Evolutionary conservation across 768 basidiomycete species (phyloP), one percentile per base, ranked within the genome.

Genomic region (Russula sp.): DNA sequence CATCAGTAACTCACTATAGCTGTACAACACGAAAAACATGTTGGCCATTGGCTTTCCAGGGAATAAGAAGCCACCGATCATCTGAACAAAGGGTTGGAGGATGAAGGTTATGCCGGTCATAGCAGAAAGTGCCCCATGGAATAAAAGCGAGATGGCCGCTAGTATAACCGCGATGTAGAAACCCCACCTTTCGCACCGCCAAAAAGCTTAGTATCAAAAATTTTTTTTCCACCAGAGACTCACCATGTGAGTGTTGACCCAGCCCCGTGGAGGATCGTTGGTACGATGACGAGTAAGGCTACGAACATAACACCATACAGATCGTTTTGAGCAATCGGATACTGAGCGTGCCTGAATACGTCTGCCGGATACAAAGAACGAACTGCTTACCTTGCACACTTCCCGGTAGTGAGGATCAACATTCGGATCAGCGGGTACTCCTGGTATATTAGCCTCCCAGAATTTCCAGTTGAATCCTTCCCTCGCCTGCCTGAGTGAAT

Each of bases 41-140:
- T 70, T 73, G 14, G 72, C 71, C 59, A 72, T 68, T 43, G 69
- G 72, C 60, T 74, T 74, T 35, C 74, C 71, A 6, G 70, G 67
- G 64, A 69, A 72, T 2, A 74, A 54, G 64, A 73, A 72, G 5
- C 72, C 73, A 11, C 73, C 73, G 54, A 74, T 69, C 70, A 81
- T 80, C 72, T 82, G 81, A 4, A 80, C 73, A 66, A 83, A 80
- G 1, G 78, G 77, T 60, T 79, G 78, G 48, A 79, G 77, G 66
- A 75, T 75, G 58, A 79, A 77, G 32, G 68, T 63, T 29, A 80
- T 69, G 3, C 80, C 80, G 18, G 79, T 79, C 59, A 80, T 79
- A 25, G 78, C 78, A 64, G 71, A 75, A 16, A 81, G 65, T 0
- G 77, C 70, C 38, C 77, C 77, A 61, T 79, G 77, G 72, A 80